Percentiles rank a stretch among this genome's conserved stretches.
phyloP scores from a whole-genome alignment of 179 eudicot species.

The Patellifolia procumbens region DNA sequence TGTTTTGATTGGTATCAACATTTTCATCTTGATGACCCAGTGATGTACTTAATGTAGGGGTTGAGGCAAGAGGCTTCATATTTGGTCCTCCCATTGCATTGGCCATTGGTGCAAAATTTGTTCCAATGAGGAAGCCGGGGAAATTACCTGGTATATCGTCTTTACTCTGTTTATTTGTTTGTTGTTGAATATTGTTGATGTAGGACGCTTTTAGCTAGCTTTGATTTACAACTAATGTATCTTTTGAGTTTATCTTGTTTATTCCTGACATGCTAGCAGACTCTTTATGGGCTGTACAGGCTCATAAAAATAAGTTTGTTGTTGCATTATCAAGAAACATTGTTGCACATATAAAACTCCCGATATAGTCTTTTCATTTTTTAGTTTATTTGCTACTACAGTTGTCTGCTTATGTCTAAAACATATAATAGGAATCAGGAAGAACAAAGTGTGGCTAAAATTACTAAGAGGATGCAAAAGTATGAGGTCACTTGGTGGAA shows the following conservation, averaged over 20 bases:
- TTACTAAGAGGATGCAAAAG: background rate
- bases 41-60: conserved; percentile 46
- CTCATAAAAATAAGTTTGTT: background rate
- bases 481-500: background rate
- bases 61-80: conserved; percentile 96
- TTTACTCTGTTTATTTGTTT: background rate
- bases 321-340: background rate
- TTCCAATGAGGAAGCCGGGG: conserved; percentile 90
- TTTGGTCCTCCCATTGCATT: conserved; percentile 98
- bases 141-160: conserved; percentile 69
- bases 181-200: background rate
- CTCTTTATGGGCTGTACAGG: background rate
- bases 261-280: too few species aligned
- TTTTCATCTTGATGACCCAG: background rate
- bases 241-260: background rate
- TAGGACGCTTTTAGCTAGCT: background rate
- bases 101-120: conserved; percentile 96
- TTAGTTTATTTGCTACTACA: background rate
- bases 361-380: background rate
- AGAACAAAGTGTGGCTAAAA: background rate
- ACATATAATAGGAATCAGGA: background rate
- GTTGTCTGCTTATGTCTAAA: background rate
- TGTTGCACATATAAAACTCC: background rate
- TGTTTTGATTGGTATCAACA: background rate
- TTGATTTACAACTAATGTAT: background rate